These are phyloP conservation scores for Aspergillus sp. DNA, from an alignment of 2,329 filamentous ascomycete species.

Conservation along the genomic window DNA sequence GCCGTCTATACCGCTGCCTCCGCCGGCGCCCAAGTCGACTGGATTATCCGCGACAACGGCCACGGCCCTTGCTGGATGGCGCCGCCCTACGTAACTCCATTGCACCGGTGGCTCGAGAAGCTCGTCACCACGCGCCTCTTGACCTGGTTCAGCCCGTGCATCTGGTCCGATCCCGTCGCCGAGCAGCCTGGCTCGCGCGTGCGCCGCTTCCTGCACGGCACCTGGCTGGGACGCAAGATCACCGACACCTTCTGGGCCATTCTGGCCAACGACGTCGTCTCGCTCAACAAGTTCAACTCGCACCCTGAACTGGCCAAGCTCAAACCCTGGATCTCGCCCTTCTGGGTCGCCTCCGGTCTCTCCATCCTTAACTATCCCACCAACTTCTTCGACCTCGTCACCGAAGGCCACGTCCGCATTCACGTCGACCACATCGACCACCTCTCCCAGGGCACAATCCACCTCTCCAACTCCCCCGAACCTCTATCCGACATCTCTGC, in stretches of 20 bases:
- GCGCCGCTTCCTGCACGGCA: slow-evolving; percentile 52
- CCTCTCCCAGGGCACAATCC: slow-evolving; percentile 47
- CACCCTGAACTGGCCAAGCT: slow-evolving; percentile 48
- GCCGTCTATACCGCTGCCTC: slow-evolving; percentile 59
- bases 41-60: slow-evolving; percentile 43
- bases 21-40: slow-evolving; percentile 50
- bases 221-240: slow-evolving; percentile 50
- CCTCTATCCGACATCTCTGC: slow-evolving; percentile 50
- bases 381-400: slow-evolving; percentile 59
- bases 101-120: slow-evolving; percentile 69
- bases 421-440: slow-evolving; percentile 56
- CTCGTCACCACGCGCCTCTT: slow-evolving; percentile 66
- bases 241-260: slow-evolving; percentile 56
- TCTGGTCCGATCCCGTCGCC: slow-evolving; percentile 59
- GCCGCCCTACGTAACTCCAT: slow-evolving; percentile 60
- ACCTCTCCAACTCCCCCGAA: slow-evolving; percentile 52
- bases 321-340: slow-evolving; percentile 46
- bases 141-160: slow-evolving; percentile 73
- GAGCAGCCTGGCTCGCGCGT: slow-evolving; percentile 58
- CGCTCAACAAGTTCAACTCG: slow-evolving; percentile 47
- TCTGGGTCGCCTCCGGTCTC: slow-evolving; percentile 58
- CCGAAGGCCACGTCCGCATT: slow-evolving; percentile 54
- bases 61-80: slow-evolving; percentile 44
- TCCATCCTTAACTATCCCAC: slow-evolving; percentile 62
- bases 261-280: slow-evolving; percentile 50